Conservation (phyloP, 345 rosid genomes). For the Citropsis articulata region DNA sequence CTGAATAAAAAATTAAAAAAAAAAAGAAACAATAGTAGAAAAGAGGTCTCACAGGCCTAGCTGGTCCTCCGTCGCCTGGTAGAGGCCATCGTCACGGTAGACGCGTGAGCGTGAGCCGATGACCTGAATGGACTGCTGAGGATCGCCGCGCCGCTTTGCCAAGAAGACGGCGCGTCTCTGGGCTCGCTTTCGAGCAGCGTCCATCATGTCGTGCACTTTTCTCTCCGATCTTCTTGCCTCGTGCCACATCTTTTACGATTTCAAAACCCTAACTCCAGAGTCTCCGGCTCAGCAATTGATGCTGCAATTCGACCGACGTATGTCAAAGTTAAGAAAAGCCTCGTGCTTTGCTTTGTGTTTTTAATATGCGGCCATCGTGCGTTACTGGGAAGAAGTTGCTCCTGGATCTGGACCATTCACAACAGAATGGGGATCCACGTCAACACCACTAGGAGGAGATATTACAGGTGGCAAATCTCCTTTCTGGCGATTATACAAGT, state of each 20-base stretch:
- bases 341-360: no score
- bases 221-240: slow-evolving; percentile 97
- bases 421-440: neutral
- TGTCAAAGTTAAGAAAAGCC: no score
- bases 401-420: slow-evolving; percentile 5
- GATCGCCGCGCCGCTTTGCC: slow-evolving; percentile 95
- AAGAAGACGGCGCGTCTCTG: slow-evolving; percentile 82
- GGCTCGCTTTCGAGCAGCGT: slow-evolving; percentile 97
- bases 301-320: neutral
- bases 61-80: slow-evolving; percentile 83
- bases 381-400: neutral
- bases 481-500: no score
- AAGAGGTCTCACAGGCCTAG: slow-evolving; percentile 67
- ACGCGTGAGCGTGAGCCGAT: slow-evolving; percentile 64
- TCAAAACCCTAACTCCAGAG: slow-evolving; percentile 13
- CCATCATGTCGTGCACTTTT: slow-evolving; percentile 99
- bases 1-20: neutral
- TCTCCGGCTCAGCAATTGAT: neutral
- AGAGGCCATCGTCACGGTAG: slow-evolving; percentile 85
- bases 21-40: neutral
- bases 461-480: neutral
- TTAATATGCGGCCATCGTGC: no score
- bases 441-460: neutral
- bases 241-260: slow-evolving; percentile 76
- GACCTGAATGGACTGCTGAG: slow-evolving; percentile 85